Base-by-base conservation (phyloP, 305 asterid species). In the Rubia tinctorum region DNA sequence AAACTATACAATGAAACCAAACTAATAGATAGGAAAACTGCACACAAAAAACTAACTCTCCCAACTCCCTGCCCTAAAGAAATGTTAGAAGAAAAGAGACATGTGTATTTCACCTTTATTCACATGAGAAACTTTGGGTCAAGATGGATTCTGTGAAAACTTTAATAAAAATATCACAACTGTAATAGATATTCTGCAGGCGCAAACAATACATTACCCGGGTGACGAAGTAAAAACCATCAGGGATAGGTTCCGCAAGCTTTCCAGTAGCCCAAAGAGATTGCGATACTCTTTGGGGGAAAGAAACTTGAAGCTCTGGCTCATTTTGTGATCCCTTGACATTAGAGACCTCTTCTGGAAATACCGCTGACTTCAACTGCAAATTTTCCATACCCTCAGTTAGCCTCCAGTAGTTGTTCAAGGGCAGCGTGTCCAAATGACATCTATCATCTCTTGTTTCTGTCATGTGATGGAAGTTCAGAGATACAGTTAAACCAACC, bases 181-280 rank as follows among this genome's bases (percentile, higher is more conserved):
- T 13, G 2, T 15, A 18, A 45, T 40, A 51, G 40, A 70, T 53
- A 51, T 49, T 25, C 51, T 12, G 51, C 9, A 44, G 43, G 23
- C 12, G 49, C 25, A 53, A 27, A 22, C 27, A 30, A 43, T 70
- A 37, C 37, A 18, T 86, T 85, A 91, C 97, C 65, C 92, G 92
- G 84, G 84, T 81, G 76, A 92, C 87, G 67, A 87, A 92, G 82
- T 90, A 88, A 82, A 92, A 90, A 77, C 97, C 97, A 82, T 92
- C 93, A 60, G 96, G 97, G 76, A 92, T 87, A 71, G 90, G 89
- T 73, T 88, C 96, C 47, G 88, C 68, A 74, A 92, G 89, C 80
- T 83, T 88, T 83, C 97, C 97, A 66, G 92, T 87, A 78, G 83
- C 90, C 98, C 98, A 90, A 84, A 92, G 82, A 65, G 88, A 81